Evolutionary conservation across 371 early-diverging fungal genomes (phyloP).

Genomic region (Apophysomyces elegans): DNA sequence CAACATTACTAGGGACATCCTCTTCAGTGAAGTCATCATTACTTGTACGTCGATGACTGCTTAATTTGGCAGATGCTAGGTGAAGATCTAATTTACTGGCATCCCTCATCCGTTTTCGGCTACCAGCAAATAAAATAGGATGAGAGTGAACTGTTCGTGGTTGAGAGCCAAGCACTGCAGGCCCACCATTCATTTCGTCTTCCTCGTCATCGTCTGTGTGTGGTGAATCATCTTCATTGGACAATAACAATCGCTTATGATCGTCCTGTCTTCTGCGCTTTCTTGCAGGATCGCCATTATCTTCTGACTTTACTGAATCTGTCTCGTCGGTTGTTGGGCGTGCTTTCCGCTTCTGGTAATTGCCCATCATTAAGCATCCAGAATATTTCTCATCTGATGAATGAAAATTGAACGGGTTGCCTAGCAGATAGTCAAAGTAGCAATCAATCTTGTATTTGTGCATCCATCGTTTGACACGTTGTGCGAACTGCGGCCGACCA

Average conservation of each 20-base stretch:
- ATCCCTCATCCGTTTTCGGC: slow-evolving; percentile 18
- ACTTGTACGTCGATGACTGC: not conserved
- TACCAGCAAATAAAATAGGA: slow-evolving; percentile 23
- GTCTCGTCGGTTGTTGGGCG: slow-evolving; percentile 19
- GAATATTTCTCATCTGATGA: slow-evolving; percentile 39
- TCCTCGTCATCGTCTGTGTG: slow-evolving; percentile 11
- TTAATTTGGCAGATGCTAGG: slow-evolving; percentile 1
- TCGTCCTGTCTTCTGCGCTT: slow-evolving; percentile 1
- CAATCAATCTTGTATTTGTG: slow-evolving; percentile 53
- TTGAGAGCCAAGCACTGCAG: not conserved
- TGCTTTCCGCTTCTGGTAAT: slow-evolving; percentile 41
- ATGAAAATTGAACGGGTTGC: slow-evolving; percentile 44
- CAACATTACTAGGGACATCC: slow-evolving; percentile 36
- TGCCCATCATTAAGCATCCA: slow-evolving; percentile 49
- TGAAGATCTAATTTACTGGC: slow-evolving; percentile 1
- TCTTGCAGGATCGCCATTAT: slow-evolving; percentile 5
- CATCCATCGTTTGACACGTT: slow-evolving; percentile 57
- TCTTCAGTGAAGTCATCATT: not conserved
- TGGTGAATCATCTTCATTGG: slow-evolving; percentile 9
- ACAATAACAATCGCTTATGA: not conserved
- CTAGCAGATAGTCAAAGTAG: slow-evolving; percentile 54
- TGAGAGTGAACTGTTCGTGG: not conserved
- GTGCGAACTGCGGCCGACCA: slow-evolving; percentile 55
- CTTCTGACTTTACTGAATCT: slow-evolving; percentile 18
- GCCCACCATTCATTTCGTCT: not conserved